phyloP scores from a whole-genome alignment of 805 yeast species.

The Ogataea henricii region DNA sequence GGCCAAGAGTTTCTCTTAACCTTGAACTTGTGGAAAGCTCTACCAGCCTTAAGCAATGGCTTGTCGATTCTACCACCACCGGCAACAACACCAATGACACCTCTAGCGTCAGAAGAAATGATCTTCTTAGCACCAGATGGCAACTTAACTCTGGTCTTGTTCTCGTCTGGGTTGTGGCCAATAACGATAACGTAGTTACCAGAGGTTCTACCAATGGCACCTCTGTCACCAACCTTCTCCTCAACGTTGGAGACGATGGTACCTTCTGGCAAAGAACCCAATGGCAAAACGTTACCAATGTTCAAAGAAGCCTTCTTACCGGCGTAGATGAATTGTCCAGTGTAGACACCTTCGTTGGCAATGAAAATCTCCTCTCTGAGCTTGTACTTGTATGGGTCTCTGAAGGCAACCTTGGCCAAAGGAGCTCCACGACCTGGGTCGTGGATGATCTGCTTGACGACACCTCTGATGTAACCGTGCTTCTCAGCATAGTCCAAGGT shows the following conservation, averaged over 20 bases:
- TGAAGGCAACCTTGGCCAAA: constrained; percentile 97
- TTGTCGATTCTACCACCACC: constrained; percentile 99
- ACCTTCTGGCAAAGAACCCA: constrained; percentile 98
- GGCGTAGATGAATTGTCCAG: constrained; percentile 98
- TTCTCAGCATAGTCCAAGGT: constrained; percentile 99
- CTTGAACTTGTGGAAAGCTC: constrained; percentile 99
- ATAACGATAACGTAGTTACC: constrained; percentile 99
- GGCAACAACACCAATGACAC: constrained; percentile 99
- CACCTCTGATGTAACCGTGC: constrained; percentile 99
- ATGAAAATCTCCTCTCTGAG: constrained; percentile 97
- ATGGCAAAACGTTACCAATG: constrained; percentile 96
- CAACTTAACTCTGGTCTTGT: constrained; percentile 98
- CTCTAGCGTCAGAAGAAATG: constrained; percentile 94
- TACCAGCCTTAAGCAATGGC: constrained; percentile 99
- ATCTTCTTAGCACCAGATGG: constrained; percentile 99
- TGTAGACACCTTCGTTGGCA: constrained; percentile 99
- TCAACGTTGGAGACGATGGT: constrained; percentile 97
- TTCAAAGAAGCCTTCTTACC: constrained; percentile 98
- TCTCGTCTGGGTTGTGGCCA: constrained; percentile 99
- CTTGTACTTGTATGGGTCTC: constrained; percentile 99
- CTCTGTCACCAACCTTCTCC: constrained; percentile 99
- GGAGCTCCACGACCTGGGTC: constrained; percentile 99
- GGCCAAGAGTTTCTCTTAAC: constrained; percentile 99
- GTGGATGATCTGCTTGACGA: constrained; percentile 97
- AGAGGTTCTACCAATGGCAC: constrained; percentile 99